phyloP scores from a whole-genome alignment of 2,329 filamentous ascomycete species.

The Pleurostoma richardsiae region DNA sequence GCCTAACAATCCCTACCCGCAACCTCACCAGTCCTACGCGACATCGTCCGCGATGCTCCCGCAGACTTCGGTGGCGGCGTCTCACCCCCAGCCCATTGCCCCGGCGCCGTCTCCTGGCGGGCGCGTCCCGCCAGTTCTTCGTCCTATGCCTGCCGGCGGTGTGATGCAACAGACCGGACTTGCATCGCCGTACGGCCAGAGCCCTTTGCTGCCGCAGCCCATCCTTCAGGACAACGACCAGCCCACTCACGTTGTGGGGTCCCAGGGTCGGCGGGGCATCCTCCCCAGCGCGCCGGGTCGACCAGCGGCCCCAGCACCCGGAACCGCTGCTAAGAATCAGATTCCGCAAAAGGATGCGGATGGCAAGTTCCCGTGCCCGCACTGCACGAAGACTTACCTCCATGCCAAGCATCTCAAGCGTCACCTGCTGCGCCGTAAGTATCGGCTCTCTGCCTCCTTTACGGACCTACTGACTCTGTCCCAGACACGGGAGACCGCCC shows the following conservation, averaged over 20 bases:
- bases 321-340: conserved; percentile 70
- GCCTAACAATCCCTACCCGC: conserved; percentile 44
- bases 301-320: conserved; percentile 68
- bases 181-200: conserved; percentile 55
- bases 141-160: conserved; percentile 67
- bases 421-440: conserved; percentile 92
- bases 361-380: conserved; percentile 95
- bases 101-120: conserved; percentile 58
- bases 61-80: conserved; percentile 59
- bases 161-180: conserved; percentile 55
- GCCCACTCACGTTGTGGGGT: conserved; percentile 89
- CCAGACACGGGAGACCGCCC: conserved; percentile 94
- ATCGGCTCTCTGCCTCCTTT: conserved; percentile 8
- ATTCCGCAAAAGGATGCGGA: conserved; percentile 94
- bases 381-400: conserved; percentile 97
- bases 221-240: conserved; percentile 55
- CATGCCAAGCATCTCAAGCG: conserved; percentile 97
- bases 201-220: conserved; percentile 50
- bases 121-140: conserved; percentile 54
- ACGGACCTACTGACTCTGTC: conserved; percentile 9
- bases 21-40: conserved; percentile 48
- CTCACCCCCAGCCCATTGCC: conserved; percentile 71
- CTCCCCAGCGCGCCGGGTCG: conserved; percentile 85
- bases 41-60: conserved; percentile 59
- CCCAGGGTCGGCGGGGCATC: conserved; percentile 87